Conservation (phyloP, 2,329 filamentous ascomycete species). For the Alternaria gaisen region DNA sequence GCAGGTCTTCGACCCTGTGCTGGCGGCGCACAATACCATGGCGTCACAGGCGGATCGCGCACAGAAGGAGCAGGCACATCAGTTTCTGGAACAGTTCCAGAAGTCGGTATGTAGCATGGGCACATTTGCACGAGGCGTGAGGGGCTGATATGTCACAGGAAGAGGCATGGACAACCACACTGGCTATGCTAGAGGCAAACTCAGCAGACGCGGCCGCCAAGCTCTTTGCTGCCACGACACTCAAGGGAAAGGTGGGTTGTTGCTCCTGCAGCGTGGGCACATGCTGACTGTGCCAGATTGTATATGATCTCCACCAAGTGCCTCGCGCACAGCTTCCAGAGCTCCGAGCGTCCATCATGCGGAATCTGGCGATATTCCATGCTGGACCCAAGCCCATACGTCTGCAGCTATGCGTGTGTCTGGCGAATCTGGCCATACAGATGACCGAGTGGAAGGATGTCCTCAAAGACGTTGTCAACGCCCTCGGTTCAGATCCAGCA, state of each 20-base stretch:
- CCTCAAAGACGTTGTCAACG: constrained; percentile 78
- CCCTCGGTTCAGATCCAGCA: constrained; percentile 77
- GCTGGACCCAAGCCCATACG: constrained; percentile 79
- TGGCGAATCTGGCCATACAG: constrained; percentile 94
- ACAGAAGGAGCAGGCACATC: constrained; percentile 88
- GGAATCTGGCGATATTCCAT: constrained; percentile 81
- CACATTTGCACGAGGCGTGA: constrained; percentile 22
- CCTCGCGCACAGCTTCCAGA: constrained; percentile 76
- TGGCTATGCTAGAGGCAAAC: constrained; percentile 81
- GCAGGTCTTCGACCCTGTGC: constrained; percentile 82
- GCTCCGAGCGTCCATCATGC: constrained; percentile 83
- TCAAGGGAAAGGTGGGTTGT: constrained; percentile 89
- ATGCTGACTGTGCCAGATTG: constrained; percentile 71
- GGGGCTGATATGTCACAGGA: constrained; percentile 63
- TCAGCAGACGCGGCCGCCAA: constrained; percentile 83
- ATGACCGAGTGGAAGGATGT: constrained; percentile 97
- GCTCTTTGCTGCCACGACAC: constrained; percentile 93
- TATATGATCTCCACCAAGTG: constrained; percentile 93
- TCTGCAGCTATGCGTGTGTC: constrained; percentile 91
- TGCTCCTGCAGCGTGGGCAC: background rate
- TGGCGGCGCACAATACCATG: constrained; percentile 92
- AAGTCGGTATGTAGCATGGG: constrained; percentile 80
- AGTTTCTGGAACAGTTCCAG: constrained; percentile 93
- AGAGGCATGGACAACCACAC: constrained; percentile 89
- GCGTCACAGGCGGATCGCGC: constrained; percentile 79